Conservation (phyloP, 805 yeast species). For the Saccharomycopsis amapae region DNA sequence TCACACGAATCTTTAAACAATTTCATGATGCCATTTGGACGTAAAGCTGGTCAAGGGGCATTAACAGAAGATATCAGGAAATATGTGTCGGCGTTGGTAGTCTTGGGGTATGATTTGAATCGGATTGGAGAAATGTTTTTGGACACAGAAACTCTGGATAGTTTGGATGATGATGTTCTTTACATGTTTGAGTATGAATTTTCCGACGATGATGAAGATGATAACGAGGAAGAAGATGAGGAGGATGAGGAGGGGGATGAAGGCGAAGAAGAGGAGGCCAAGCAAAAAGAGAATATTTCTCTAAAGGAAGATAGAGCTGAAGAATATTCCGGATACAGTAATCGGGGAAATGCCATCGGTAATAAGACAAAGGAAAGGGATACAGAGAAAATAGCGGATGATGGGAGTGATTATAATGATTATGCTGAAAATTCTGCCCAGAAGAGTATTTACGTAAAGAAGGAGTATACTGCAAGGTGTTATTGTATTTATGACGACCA, state of each 20-base stretch:
- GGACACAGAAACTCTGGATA: conserved; percentile 49
- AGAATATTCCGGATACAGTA: too few relatives aligned
- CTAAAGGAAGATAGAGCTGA: too few relatives aligned
- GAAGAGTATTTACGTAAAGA: conserved; percentile 17
- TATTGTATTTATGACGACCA: conserved; percentile 33
- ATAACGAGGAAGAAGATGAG: conserved; percentile 26
- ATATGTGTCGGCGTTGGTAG: conserved; percentile 48
- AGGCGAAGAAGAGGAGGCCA: conserved; percentile 23
- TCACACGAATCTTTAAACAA: conserved; percentile 50
- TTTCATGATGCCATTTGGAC: conserved; percentile 61
- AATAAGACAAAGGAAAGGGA: too few relatives aligned
- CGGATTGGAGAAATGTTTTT: conserved; percentile 48
- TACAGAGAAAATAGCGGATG: conserved; percentile 29
- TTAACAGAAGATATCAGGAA: conserved; percentile 51
- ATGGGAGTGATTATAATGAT: conserved; percentile 22
- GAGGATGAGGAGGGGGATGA: conserved; percentile 24
- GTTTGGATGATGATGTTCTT: conserved; percentile 60
- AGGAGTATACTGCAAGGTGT: conserved; percentile 32
- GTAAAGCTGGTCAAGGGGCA: conserved; percentile 55
- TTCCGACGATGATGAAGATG: conserved; percentile 35
- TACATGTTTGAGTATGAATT: conserved; percentile 55
- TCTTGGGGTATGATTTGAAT: conserved; percentile 39
- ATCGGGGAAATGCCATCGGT: too few relatives aligned
- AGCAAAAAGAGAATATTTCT: conserved; percentile 24
- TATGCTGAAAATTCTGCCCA: conserved; percentile 23